Evolutionary conservation across 2,329 filamentous ascomycete genomes (phyloP), one percentile per base, ranked within the genome.

Genomic region (Colletotrichum simmondsii): DNA sequence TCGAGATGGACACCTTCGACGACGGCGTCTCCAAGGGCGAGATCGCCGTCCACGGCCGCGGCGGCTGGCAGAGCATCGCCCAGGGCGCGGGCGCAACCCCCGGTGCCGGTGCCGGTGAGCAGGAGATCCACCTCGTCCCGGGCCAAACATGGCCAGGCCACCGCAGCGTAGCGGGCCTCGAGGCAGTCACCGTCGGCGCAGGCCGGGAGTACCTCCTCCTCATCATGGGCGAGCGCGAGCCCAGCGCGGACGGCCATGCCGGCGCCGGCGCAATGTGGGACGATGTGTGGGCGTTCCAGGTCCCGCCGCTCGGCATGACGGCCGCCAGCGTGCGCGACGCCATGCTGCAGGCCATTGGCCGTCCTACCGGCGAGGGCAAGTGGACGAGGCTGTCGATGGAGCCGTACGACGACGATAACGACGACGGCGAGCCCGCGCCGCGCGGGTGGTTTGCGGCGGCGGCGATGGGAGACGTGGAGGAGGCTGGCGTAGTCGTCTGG

Each of bases 251-350:
- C 2, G 88, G 87, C 32, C 86, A 89, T 76, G 84, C 83, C 22
- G 86, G 81, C 19, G 86, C 87, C 2, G 89, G 87, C 28, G 85
- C 84, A 71, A 91, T 90, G 79, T 87, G 86, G 81, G 81, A 85
- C 74, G 91, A 93, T 77, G 87, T 91, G 22, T 93, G 91, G 91
- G 85, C 87, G 19, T 92, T 91, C 81, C 88, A 91, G 80, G 85
- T 91, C 22, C 90, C 89, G 11, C 86, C 89, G 11, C 79, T 86
- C 59, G 86, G 87, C 69, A 86, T 88, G 84, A 88, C 87, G 16
- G 82, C 86, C 0, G 89, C 89, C 2, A 88, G 87, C 76, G 80
- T 92, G 72, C 86, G 87, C 35, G 84, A 91, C 71, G 88, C 89
- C n/a, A 82, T 91, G 65, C 81, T 85, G 80, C 85, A 87, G 73